Evolutionary conservation across 2,329 filamentous ascomycete species (phyloP).

Genomic region (Arthrocladium fulminans): DNA sequence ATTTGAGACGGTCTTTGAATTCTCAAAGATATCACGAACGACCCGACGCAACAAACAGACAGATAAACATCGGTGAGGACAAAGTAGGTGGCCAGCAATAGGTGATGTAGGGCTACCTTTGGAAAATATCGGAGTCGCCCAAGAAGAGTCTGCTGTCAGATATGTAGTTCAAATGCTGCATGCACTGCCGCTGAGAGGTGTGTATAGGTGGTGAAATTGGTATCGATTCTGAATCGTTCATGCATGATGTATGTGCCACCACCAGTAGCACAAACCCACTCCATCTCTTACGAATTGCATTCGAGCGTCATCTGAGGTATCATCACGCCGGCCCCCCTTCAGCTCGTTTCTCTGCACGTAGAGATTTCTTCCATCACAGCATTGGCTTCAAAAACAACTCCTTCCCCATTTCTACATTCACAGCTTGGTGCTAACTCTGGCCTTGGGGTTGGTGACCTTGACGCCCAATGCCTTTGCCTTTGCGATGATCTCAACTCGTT

Average conservation of each 20-base stretch:
- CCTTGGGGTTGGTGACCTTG: constrained; percentile 99
- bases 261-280: neutral
- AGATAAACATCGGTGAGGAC: no score
- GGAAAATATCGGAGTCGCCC: no score
- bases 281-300: neutral
- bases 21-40: no score
- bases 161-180: neutral
- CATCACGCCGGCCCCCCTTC: no score
- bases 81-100: no score
- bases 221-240: constrained; percentile 1
- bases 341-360: constrained; percentile 1
- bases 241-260: neutral
- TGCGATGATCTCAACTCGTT: constrained; percentile 95
- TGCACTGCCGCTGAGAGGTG: neutral
- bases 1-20: no score
- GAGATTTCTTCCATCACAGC: neutral
- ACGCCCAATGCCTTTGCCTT: constrained; percentile 97
- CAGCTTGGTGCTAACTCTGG: constrained; percentile 92
- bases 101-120: neutral
- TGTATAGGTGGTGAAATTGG: neutral
- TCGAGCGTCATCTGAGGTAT: neutral
- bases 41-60: no score
- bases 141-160: neutral
- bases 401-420: constrained; percentile 28
- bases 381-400: neutral